phyloP scores from a whole-genome alignment of 2,329 filamentous ascomycete species.

The Aureobasidium namibiae region DNA sequence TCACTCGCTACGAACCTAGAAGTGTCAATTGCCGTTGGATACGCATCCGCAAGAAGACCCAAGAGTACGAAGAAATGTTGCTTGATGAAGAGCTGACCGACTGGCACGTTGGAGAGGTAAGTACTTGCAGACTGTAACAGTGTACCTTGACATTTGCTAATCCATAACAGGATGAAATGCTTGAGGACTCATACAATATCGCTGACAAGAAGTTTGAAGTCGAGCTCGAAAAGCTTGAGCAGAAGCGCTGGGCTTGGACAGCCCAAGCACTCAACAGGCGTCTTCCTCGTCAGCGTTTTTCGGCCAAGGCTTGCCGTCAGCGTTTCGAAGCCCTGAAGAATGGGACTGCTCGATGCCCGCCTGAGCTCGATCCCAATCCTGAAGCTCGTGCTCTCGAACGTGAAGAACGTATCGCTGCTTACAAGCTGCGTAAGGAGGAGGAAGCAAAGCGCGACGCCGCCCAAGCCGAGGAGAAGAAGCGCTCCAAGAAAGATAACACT shows the following conservation, averaged over 20 bases:
- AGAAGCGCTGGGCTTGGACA: conserved; percentile 38
- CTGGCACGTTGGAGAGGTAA: conserved; percentile 43
- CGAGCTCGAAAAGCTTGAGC: conserved; percentile 32
- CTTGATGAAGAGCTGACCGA: conserved; percentile 40
- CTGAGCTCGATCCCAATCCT: conserved; percentile 35
- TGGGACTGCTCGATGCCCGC: conserved; percentile 38
- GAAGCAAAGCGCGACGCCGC: conserved; percentile 10
- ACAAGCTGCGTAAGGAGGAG: conserved; percentile 20
- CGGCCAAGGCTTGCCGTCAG: conserved; percentile 37
- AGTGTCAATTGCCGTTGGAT: conserved; percentile 41
- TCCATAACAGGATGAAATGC: conserved; percentile 34
- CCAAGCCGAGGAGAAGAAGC: conserved; percentile 14
- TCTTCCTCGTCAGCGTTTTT: conserved; percentile 37
- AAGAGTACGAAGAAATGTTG: conserved; percentile 35
- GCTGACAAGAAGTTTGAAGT: conserved; percentile 37
- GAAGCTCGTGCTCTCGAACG: conserved; percentile 28
- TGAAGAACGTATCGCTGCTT: conserved; percentile 21
- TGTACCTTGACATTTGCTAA: conserved; percentile 4
- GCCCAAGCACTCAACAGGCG: conserved; percentile 23
- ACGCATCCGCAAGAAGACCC: conserved; percentile 36
- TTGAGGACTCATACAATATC: conserved; percentile 32
- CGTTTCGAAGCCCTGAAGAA: conserved; percentile 33
- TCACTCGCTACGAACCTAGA: conserved; percentile 37
- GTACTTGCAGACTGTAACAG: conserved; percentile 13
- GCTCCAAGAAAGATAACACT: not conserved